A percentile compares a stretch with the other conserved stretches of the same genome.
Evolutionary conservation across 2,329 filamentous ascomycete genomes (phyloP).

Genomic region (Penicillium sp.): DNA sequence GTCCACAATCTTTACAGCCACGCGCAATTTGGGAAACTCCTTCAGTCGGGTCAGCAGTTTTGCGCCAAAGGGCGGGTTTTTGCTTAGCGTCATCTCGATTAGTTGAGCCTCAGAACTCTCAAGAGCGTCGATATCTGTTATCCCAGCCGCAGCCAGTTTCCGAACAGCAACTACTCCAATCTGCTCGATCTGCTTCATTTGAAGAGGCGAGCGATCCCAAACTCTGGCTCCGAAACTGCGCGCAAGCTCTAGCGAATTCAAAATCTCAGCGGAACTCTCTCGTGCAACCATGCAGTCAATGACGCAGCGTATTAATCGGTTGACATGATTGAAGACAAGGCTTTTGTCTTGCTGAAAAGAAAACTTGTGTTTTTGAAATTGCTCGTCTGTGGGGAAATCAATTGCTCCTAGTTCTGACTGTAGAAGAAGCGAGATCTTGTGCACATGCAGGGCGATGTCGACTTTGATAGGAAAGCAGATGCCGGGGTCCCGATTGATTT

Average conservation of each 20-base stretch:
- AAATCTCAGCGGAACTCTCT: slow-evolving; percentile 65
- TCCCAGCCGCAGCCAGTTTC: slow-evolving; percentile 68
- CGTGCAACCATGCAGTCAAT: slow-evolving; percentile 66
- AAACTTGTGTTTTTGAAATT: slow-evolving; percentile 53
- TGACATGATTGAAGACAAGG: slow-evolving; percentile 65
- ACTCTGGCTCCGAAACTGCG: slow-evolving; percentile 70
- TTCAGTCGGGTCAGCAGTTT: slow-evolving; percentile 64
- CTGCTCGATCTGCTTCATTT: slow-evolving; percentile 78
- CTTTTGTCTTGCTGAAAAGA: slow-evolving; percentile 61
- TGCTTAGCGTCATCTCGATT: slow-evolving; percentile 73
- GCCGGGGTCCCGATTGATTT: slow-evolving; percentile 66
- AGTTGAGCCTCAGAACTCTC: slow-evolving; percentile 63
- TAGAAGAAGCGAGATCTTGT: slow-evolving; percentile 77
- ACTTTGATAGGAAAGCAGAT: slow-evolving; percentile 71
- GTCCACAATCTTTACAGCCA: slow-evolving; percentile 52
- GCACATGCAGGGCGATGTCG: slow-evolving; percentile 61
- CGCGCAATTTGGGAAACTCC: slow-evolving; percentile 67
- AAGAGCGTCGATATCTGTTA: slow-evolving; percentile 70
- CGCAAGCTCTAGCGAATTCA: slow-evolving; percentile 71
- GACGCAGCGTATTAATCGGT: slow-evolving; percentile 70
- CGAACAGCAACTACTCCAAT: slow-evolving; percentile 74
- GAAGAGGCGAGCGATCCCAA: slow-evolving; percentile 79
- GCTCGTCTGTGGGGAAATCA: slow-evolving; percentile 61
- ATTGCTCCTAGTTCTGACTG: slow-evolving; percentile 69
- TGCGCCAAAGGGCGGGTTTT: slow-evolving; percentile 79